Base-by-base conservation (phyloP, 2,329 filamentous ascomycete genomes). In the Teratosphaeria zuluensis region DNA sequence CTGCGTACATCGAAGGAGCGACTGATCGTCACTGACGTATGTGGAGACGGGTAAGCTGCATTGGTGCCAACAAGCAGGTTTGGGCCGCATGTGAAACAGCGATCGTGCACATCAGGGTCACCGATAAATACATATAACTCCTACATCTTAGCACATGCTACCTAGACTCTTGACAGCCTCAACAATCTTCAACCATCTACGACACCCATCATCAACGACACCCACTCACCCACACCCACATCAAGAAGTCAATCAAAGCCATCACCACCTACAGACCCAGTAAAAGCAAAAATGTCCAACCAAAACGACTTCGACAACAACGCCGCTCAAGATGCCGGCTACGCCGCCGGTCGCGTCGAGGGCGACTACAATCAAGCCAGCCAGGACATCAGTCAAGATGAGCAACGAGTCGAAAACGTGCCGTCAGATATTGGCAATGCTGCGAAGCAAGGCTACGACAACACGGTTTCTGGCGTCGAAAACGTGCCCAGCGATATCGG, bases 401-500 rank as follows among this genome's bases (percentile, higher is more conserved):
- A 61, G 52, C 60, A 62, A 24, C 16, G 55, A 53, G 62, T 63
- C 14, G 56, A 61, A 21, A 59, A 59, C 19, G 59, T 58, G 16
- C 61, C 61, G 11, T 51, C 48, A 4, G 59, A 62, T 51, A 28
- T 61, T 3, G 59, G 53, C 5, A 59, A 53, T 51, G 55, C 54
- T 19, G 57, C 51, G 5, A 53, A 60, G 54, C 55, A 60, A 35
- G 57, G 61, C 54, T 54, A 55, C 54, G 35, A 57, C 53, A 58
- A 59, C 48, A 54, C 54, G 31, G 61, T 61, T n/a, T n/a, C 56
- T 21, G 54, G 52, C 35, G 59, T 63, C 52, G 59, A 64, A 53
- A 58, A 62, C 54, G 58, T 59, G 2, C 62, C 62, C n/a, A 58
- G 56, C 16, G 56, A 62, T 21, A 59, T 64, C 19, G 61, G 62